These are phyloP conservation scores for Sarocladiaceae sp. DNA, from an alignment of 2,329 filamentous ascomycete genomes.

Conservation along the genomic window DNA sequence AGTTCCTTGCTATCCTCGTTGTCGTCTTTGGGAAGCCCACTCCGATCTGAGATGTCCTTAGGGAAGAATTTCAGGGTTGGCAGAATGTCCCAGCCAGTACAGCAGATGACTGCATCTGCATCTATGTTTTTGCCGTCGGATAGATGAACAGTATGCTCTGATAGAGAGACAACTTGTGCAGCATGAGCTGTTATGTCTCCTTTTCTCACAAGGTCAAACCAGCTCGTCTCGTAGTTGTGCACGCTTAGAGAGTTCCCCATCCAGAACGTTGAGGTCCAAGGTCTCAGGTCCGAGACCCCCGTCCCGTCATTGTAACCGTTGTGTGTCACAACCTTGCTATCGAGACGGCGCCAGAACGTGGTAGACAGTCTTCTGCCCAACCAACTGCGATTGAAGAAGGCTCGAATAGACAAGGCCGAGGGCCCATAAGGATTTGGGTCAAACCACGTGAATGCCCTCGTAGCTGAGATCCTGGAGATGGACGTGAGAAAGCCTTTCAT, in stretches of 20 bases:
- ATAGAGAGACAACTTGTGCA: conserved; percentile 11
- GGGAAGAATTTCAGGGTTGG: conserved; percentile 11
- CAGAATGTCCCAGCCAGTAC: conserved; percentile 13
- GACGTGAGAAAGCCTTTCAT: conserved; percentile 8
- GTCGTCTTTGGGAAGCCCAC: conserved; percentile 8
- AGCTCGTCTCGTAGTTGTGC: conserved; percentile 14
- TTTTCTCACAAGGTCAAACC: conserved; percentile 12
- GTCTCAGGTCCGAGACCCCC: conserved; percentile 6
- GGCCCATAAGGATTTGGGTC: conserved; percentile 11
- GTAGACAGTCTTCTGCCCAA: neutral
- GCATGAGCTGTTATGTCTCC: conserved; percentile 13
- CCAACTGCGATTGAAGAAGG: neutral
- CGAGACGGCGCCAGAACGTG: neutral
- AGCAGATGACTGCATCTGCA: conserved; percentile 12
- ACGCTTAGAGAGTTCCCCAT: conserved; percentile 15
- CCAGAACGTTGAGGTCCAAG: conserved; percentile 14
- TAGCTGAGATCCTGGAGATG: conserved; percentile 11
- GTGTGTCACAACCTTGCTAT: neutral
- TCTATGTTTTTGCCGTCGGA: conserved; percentile 10
- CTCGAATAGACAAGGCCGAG: conserved; percentile 4
- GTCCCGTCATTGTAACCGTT: conserved; percentile 7
- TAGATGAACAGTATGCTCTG: conserved; percentile 10
- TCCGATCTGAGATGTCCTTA: neutral
- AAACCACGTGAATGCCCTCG: conserved; percentile 13
- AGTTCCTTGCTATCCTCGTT: neutral